Evolutionary conservation across 2,329 filamentous ascomycete species (phyloP).

Genomic region (Madurella mycetomatis): DNA sequence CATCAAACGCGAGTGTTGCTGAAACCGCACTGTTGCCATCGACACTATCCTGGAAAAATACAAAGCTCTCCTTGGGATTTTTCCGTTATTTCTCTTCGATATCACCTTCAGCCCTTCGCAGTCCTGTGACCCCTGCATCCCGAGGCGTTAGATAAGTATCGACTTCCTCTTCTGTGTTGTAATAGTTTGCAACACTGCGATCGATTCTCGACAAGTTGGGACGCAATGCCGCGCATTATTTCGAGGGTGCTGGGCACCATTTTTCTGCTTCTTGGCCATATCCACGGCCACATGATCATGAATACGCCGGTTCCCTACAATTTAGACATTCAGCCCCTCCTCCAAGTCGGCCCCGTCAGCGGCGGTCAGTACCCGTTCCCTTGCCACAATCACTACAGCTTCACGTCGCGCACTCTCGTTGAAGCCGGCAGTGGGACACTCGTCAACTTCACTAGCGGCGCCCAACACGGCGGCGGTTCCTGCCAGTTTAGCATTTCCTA

Average conservation of each 20-base stretch:
- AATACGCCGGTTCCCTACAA: conserved; percentile 17
- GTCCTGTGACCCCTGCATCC: no score
- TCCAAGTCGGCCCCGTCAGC: conserved; percentile 20
- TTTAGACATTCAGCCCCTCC: conserved; percentile 11
- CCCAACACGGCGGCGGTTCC: conserved; percentile 30
- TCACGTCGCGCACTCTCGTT: conserved; percentile 10
- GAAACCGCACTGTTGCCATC: no score
- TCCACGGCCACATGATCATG: conserved; percentile 21
- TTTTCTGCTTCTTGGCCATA: conserved; percentile 2
- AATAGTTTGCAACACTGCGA: no score
- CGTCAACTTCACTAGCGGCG: conserved; percentile 29
- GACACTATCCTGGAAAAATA: no score
- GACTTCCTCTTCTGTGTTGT: not conserved
- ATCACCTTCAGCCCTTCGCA: not conserved
- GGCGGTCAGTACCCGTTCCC: conserved; percentile 12
- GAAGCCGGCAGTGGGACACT: conserved; percentile 16
- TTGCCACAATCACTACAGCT: conserved; percentile 17
- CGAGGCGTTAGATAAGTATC: not conserved
- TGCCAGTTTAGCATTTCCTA: conserved; percentile 32
- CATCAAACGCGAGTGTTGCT: no score
- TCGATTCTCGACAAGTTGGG: not conserved
- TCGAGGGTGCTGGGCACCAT: not conserved
- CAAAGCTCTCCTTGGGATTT: no score
- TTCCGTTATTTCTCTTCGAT: no score
- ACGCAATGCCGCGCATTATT: not conserved